phyloP scores from a whole-genome alignment of 495 filamentous ascomycete species.

The Penicillium odoratum region DNA sequence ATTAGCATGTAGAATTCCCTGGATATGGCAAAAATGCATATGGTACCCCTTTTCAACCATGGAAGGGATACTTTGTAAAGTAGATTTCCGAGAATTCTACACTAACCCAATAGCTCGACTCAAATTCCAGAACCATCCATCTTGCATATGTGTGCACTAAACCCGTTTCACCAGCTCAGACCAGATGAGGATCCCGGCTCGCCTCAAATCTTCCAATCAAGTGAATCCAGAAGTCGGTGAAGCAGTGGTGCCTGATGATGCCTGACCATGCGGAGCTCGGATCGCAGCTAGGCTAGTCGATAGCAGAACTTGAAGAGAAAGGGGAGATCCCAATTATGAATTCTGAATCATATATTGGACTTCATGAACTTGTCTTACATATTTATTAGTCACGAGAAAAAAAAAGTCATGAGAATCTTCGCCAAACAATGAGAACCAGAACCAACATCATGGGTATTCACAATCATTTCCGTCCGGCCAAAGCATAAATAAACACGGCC shows the following conservation, averaged over 20 bases:
- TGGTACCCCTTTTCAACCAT: no score
- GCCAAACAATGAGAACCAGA: conserved; percentile 23
- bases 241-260: conserved; percentile 8
- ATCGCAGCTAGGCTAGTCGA: background rate
- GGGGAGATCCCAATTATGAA: conserved; percentile 6
- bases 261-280: background rate
- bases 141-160: no score
- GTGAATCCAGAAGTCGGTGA: conserved; percentile 6
- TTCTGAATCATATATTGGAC: conserved; percentile 11
- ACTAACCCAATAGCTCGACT: no score
- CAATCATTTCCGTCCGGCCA: conserved; percentile 28
- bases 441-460: conserved; percentile 41
- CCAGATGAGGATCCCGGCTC: background rate
- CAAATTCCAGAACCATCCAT: no score
- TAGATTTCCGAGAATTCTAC: no score
- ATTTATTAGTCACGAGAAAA: conserved; percentile 24
- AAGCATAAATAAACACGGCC: conserved; percentile 22
- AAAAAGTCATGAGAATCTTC: conserved; percentile 28
- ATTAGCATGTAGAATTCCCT: no score
- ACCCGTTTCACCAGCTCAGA: background rate
- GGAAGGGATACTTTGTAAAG: no score
- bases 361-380: conserved; percentile 19
- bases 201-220: background rate
- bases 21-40: no score
- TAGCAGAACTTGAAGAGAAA: background rate